Percentiles rank a stretch among this genome's conserved stretches.
These are phyloP conservation scores for Pseudogymnoascus verrucosus DNA, from an alignment of 2,329 filamentous ascomycete species.

Conservation along the genomic window DNA sequence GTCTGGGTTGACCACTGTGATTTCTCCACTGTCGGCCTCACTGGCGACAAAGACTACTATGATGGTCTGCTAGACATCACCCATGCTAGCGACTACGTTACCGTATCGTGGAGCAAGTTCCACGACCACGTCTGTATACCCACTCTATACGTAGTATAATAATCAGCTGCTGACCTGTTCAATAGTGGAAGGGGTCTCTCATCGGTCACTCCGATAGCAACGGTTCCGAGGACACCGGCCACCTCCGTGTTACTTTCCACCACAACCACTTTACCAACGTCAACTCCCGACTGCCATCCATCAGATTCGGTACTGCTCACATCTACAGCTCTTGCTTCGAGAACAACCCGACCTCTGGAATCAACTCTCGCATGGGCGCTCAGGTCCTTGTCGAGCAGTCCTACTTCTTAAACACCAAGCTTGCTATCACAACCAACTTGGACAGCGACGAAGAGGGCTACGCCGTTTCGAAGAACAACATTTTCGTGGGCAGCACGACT, in stretches of 20 bases:
- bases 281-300: slow-evolving; percentile 37
- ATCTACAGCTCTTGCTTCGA: slow-evolving; percentile 46
- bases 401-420: not conserved
- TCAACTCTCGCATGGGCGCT: slow-evolving; percentile 51
- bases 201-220: slow-evolving; percentile 25
- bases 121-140: slow-evolving; percentile 31
- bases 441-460: not conserved
- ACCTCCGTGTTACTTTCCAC: slow-evolving; percentile 22
- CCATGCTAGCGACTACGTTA: slow-evolving; percentile 37
- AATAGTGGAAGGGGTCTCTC: slow-evolving; percentile 21
- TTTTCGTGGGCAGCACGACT: slow-evolving; percentile 13
- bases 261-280: slow-evolving; percentile 23
- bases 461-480: slow-evolving; percentile 8
- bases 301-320: slow-evolving; percentile 61
- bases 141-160: not conserved
- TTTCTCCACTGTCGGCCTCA: slow-evolving; percentile 19
- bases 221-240: slow-evolving; percentile 23
- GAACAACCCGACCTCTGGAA: slow-evolving; percentile 37
- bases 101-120: slow-evolving; percentile 36
- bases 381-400: slow-evolving; percentile 44
- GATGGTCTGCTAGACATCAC: slow-evolving; percentile 38
- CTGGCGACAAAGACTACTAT: slow-evolving; percentile 37
- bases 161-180: not conserved
- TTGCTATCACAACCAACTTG: slow-evolving; percentile 4
- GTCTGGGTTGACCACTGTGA: slow-evolving; percentile 28